These are phyloP conservation scores for Darksidea phi DNA, from an alignment of 495 filamentous ascomycete genomes.

Conservation along the genomic window DNA sequence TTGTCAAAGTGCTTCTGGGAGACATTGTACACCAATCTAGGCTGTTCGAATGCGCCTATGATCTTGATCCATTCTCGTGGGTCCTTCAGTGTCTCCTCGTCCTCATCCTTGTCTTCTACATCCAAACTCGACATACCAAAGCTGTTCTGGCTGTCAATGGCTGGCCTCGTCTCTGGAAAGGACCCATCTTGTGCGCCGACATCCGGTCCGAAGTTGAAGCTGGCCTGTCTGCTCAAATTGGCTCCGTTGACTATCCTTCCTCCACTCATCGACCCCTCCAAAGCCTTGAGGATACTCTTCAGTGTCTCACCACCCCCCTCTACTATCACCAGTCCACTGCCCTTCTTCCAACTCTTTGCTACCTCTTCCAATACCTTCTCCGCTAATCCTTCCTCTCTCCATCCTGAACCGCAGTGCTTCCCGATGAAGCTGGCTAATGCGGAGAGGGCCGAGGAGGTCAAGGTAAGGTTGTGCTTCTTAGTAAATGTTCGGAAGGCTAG, in stretches of 20 bases:
- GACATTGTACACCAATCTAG: conserved; percentile 78
- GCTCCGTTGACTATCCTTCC: conserved; percentile 57
- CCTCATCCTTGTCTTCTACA: conserved; percentile 57
- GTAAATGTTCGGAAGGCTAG: conserved; percentile 95
- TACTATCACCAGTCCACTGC: conserved; percentile 79
- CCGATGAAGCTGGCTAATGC: conserved; percentile 85
- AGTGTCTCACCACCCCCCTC: conserved; percentile 71
- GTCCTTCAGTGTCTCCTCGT: conserved; percentile 59
- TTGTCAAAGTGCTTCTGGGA: conserved; percentile 88
- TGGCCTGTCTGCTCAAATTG: conserved; percentile 59
- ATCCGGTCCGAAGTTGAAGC: conserved; percentile 48
- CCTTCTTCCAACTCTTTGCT: conserved; percentile 83
- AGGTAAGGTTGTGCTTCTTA: conserved; percentile 93
- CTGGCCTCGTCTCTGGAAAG: conserved; percentile 41
- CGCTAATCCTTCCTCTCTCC: conserved; percentile 91
- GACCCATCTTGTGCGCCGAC: conserved; percentile 41
- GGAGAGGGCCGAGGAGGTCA: conserved; percentile 83
- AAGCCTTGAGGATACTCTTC: conserved; percentile 72
- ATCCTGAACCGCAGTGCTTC: conserved; percentile 89
- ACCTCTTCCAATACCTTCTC: conserved; percentile 91
- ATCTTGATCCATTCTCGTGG: conserved; percentile 76
- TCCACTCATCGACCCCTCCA: conserved; percentile 82
- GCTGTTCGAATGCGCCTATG: conserved; percentile 79
- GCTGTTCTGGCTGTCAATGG: conserved; percentile 58
- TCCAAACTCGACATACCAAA: conserved; percentile 62